Base-by-base conservation (phyloP, 495 filamentous ascomycete species). In the Penicillium robsamsonii region DNA sequence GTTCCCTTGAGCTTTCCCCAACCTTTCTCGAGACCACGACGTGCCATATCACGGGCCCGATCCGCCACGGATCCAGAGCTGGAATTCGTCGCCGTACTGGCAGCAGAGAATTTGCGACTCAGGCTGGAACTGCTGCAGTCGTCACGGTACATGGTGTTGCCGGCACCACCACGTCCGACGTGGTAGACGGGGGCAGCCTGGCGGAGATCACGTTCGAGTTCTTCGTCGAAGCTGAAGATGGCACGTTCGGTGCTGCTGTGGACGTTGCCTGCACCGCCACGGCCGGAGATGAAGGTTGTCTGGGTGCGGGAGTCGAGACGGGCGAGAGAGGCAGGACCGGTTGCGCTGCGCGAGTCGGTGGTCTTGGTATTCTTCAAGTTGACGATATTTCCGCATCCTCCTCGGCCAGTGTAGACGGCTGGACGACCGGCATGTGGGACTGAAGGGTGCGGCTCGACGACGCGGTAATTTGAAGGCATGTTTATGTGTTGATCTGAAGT, bases 191-290 rank as follows among this genome's bases (percentile, higher is more conserved):
- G 84, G 5, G 83, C 84, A 29, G 82, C 76, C 49, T 75, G 81
- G 61, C 81, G 79, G 57, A 82, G 70, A 57, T 87, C 87, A 57
- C 86, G 83, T 62, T 87, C 81, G 56, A 93, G 84, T 70, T 97
- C 93, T 79, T 97, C 93, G 73, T 96, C 91, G 75, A 97, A 94
- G 57, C 83, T 87, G 78, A 96, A 88, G 63, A 90, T 84, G 59
- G 89, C 81, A 43, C 88, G 85, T 62, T 87, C 84, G 38, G 64
- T 69, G 58, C 79, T 74, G 58, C 77, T 75, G 77, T 89, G 87
- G 57, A 91, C 81, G 75, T 97, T 98, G 60, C 94, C 94, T 44
- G 87, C 91, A 31, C 94, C 94, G 46, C 94, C 94, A 33, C 93
- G 87, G 61, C 94, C 93, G 15, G 86, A 84, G 64, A 81, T 82